phyloP scores from a whole-genome alignment of 169 alveolate genomes.

The Plasmodium falciparum region DNA sequence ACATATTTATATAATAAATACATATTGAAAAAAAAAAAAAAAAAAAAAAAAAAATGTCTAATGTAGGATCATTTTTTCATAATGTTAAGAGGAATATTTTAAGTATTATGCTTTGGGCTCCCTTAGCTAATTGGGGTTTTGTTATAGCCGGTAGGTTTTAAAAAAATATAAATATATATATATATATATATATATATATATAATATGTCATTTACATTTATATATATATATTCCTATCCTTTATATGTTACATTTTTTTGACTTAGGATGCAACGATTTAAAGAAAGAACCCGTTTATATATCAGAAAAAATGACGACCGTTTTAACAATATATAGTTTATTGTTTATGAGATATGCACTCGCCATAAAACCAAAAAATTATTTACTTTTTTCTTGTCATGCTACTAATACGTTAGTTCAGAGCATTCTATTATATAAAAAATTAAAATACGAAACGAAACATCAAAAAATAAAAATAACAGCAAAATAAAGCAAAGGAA shows the following conservation, averaged over 20 bases:
- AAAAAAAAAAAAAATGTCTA: slow-evolving; percentile 25
- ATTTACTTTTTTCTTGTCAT: slow-evolving; percentile 91
- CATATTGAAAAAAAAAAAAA: neutral
- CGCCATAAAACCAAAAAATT: slow-evolving; percentile 91
- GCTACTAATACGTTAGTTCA: slow-evolving; percentile 89
- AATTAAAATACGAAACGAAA: slow-evolving; percentile 36
- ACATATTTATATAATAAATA: too few relatives aligned
- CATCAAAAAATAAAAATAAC: neutral
- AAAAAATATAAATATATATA: neutral
- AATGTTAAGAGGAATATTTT: slow-evolving; percentile 34
- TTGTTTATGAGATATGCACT: slow-evolving; percentile 94
- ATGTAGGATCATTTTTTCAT: slow-evolving; percentile 20
- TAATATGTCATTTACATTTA: neutral
- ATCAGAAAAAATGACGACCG: slow-evolving; percentile 92
- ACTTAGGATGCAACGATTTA: slow-evolving; percentile 82
- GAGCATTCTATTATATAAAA: slow-evolving; percentile 80
- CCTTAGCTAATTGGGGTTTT: slow-evolving; percentile 96
- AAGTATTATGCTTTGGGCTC: slow-evolving; percentile 96
- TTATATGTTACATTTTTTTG: neutral
- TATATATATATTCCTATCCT: slow-evolving; percentile 1
- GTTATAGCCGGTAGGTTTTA: slow-evolving; percentile 90
- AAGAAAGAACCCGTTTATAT: slow-evolving; percentile 90
- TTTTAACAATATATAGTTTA: slow-evolving; percentile 89
- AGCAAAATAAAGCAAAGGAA: too few relatives aligned
- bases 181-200: neutral